Evolutionary conservation across 139 green algal genomes (phyloP).

Genomic region (Ostreobium quekettii): DNA sequence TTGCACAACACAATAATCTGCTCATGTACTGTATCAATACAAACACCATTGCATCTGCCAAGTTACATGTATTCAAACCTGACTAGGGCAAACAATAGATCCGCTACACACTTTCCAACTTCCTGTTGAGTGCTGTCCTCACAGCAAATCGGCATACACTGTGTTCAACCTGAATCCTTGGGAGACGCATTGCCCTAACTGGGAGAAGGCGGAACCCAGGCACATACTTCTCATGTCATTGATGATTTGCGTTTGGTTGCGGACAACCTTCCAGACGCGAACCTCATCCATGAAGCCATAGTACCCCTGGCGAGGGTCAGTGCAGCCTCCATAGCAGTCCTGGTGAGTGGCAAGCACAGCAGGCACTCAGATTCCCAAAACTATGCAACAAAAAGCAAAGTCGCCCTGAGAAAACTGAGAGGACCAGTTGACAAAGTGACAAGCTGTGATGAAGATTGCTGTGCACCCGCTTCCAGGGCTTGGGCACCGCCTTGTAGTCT

Average conservation of each 20-base stretch:
- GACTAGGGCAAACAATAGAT: too few relatives aligned
- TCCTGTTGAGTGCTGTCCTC: too few relatives aligned
- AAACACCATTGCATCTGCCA: too few relatives aligned
- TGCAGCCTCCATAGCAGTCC: constrained; percentile 83
- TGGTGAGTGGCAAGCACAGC: constrained; percentile 14
- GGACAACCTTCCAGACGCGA: constrained; percentile 52
- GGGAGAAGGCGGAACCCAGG: neutral
- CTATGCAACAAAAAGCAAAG: neutral
- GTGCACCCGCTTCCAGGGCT: neutral
- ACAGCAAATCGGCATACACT: too few relatives aligned
- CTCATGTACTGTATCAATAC: too few relatives aligned
- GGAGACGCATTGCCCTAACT: too few relatives aligned
- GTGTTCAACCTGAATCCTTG: too few relatives aligned
- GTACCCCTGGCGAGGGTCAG: constrained; percentile 65
- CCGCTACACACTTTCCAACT: too few relatives aligned
- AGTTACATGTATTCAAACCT: too few relatives aligned
- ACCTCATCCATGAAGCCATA: constrained; percentile 81
- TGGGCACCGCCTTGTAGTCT: neutral
- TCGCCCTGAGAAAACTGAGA: neutral
- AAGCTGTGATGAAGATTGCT: neutral
- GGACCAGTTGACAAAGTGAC: neutral
- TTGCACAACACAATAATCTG: too few relatives aligned
- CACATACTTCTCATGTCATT: constrained; percentile 52
- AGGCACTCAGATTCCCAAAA: neutral
- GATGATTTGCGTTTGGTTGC: constrained; percentile 66